Base-by-base conservation (phyloP, 345 rosid genomes). In the Dipteronia dyeriana region DNA sequence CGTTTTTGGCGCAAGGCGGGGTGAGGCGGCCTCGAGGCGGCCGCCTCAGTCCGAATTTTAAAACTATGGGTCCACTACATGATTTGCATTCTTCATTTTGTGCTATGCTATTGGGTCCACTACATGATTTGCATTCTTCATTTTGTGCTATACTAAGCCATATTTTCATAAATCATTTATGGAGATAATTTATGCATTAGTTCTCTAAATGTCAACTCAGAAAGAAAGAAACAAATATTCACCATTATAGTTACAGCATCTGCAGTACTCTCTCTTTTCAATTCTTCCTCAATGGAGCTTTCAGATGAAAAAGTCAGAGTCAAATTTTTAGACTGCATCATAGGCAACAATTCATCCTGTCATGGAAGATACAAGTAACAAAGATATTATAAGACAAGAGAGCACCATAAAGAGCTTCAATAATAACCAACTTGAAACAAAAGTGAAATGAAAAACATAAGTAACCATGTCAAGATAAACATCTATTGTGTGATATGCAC, bases 231-330 rank as follows among this genome's bases (percentile, higher is more conserved):
- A 78, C 67, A 25, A 73, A 68, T 61, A 63, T 84, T 79, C 75
- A 95, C 99, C 78, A 89, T 76, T 85, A 95, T 95, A 75, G 99
- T 95, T 79, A 91, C 82, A 79, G 77, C 95, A 92, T 95, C 98
- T 57, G 99, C 98, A 72, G 98, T 90, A 79, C 99, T 95, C 76
- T 95, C 98, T 85, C 99, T 91, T 87, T 93, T 95, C 76, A 95
- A 66, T 78, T 95, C 99, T 85, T 95, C 97, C 85, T 94, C 99
- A 60, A 95, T 85, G 76, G 99, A 95, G 76, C 97, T 91, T 89
- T 95, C 99, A 60, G 98, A 95, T 31, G 99, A 95, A 85, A 93
- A 95, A 68, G 97, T 83, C 78, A 95, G 94, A 26, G 94, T 87
- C 81, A 95, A 88, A 68, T 88, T 86, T 84, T 87, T 92, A 31